Evolutionary conservation across 352 stramenopile genomes (phyloP).

Genomic region (Pythium periplocum): DNA sequence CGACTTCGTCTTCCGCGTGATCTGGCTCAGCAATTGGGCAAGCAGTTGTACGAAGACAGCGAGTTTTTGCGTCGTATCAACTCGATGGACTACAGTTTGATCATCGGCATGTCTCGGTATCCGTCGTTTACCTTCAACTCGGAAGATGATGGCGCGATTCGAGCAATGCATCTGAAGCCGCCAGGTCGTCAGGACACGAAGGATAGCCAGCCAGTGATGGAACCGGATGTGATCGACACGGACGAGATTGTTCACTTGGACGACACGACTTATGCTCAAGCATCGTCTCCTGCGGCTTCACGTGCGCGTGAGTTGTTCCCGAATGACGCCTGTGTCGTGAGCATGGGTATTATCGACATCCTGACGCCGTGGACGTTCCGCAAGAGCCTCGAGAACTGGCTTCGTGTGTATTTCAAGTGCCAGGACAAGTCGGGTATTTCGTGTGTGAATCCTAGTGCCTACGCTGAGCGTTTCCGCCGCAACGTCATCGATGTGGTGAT

Average conservation of each 20-base stretch:
- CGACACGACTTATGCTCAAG: conserved; percentile 50
- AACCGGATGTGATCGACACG: too few relatives aligned
- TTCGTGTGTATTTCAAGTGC: conserved; percentile 77
- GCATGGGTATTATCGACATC: conserved; percentile 98
- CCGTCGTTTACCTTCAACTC: conserved; percentile 18
- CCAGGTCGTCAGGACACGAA: not conserved
- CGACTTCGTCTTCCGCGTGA: conserved; percentile 66
- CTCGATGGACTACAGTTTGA: conserved; percentile 96
- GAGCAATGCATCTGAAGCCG: conserved; percentile 8
- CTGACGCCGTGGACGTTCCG: conserved; percentile 93
- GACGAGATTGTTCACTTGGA: conserved; percentile 1
- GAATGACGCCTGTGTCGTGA: conserved; percentile 68
- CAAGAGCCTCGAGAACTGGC: conserved; percentile 90
- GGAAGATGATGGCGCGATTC: conserved; percentile 13
- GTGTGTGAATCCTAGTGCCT: conserved; percentile 74
- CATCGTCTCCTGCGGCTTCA: conserved; percentile 32
- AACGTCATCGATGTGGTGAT: conserved; percentile 85
- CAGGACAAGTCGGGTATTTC: conserved; percentile 76
- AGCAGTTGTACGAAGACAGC: conserved; percentile 88
- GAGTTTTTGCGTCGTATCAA: conserved; percentile 93
- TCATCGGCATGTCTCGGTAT: conserved; percentile 88
- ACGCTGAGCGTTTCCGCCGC: conserved; percentile 78
- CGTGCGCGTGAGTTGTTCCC: conserved; percentile 32
- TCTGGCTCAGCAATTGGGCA: conserved; percentile 65
- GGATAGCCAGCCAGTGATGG: not conserved